A percentile compares a stretch with the other conserved stretches of the same genome.
Conservation (phyloP, 2,329 filamentous ascomycete genomes). For the Penicillium olsonii region DNA sequence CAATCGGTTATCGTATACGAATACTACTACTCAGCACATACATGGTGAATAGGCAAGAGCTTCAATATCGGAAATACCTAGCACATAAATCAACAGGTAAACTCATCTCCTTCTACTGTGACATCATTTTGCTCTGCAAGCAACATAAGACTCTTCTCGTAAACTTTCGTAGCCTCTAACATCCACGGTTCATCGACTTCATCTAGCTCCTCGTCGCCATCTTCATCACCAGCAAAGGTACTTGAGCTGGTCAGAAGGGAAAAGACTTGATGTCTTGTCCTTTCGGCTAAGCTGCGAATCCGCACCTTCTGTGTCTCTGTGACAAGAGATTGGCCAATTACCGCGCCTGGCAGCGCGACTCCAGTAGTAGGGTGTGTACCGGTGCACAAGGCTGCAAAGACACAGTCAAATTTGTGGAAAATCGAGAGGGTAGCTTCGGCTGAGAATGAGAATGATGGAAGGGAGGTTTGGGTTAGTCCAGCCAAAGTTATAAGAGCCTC, state of each 20-base stretch:
- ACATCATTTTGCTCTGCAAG: conserved; percentile 57
- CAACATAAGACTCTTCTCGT: conserved; percentile 75
- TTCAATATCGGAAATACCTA: no score
- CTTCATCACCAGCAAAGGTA: conserved; percentile 34
- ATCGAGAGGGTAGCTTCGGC: conserved; percentile 69
- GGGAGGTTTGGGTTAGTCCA: conserved; percentile 69
- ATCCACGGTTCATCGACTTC: conserved; percentile 51
- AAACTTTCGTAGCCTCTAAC: conserved; percentile 74
- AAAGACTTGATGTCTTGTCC: conserved; percentile 55
- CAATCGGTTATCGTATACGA: neutral
- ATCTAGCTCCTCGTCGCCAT: conserved; percentile 51
- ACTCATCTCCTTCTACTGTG: conserved; percentile 23
- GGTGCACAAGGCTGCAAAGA: conserved; percentile 76
- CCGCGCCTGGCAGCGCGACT: conserved; percentile 70
- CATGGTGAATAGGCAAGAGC: neutral
- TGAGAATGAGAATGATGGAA: conserved; percentile 69
- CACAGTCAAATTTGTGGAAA: conserved; percentile 77
- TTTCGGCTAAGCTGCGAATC: conserved; percentile 77
- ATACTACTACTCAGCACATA: neutral
- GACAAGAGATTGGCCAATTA: conserved; percentile 53
- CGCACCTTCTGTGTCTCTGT: conserved; percentile 87
- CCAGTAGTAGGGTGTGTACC: conserved; percentile 66
- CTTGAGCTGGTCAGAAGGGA: conserved; percentile 12
- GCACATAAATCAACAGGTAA: conserved; percentile 8
- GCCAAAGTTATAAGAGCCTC: conserved; percentile 81